Evolutionary conservation across 208 protist genomes (phyloP), one percentile per base, ranked within the genome.

Genomic region (Endotrypanum monterogeii): DNA sequence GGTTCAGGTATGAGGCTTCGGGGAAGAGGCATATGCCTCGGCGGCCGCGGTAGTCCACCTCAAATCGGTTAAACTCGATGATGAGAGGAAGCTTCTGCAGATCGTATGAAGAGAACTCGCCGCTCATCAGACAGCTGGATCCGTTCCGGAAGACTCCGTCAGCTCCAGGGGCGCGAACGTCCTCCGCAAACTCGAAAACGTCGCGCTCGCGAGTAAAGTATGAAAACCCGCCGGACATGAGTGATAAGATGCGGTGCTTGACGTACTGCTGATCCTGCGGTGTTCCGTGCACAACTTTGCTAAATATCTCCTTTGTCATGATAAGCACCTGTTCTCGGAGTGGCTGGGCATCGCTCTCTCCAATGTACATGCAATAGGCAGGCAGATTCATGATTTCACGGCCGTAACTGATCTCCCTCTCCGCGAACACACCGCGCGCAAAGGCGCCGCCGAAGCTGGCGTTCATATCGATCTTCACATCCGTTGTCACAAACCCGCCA

Each of bases 161-260:
- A 39, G 83, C 30, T 4, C 88, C 88, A 3, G 89, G 87, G 1
- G 85, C 83, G 3, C 85, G 89, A 51, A 96, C 88, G 60, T 92
- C 86, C 65, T 92, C 87, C 11, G 88, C 89, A 83, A 96, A 96
- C 69, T 92, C 87, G 71, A 91, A 93, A 5, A 96, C 91, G 58
- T 96, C 91, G 58, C 83, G 84, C 71, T 96, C 91, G 20, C 91
- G 85, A n/a, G 89, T 91, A 54, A 96, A 96, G 74, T 94, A 93
- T 23, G 89, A 94, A 65, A 90, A 89, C 39, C 91, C 91, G 63
- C 91, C 91, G 0, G 91, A 92, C 89, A 93, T 92, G 62, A 96
- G 81, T 11, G 91, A 87, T 70, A 89, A 82, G 46, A 96, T 80
- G 44, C 89, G 89, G 20, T 75, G 74, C 80, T 94, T 90, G 51